Evolutionary conservation across 2,329 filamentous ascomycete genomes (phyloP), one percentile per base, ranked within the genome.

Genomic region (Clarireedia paspali): DNA sequence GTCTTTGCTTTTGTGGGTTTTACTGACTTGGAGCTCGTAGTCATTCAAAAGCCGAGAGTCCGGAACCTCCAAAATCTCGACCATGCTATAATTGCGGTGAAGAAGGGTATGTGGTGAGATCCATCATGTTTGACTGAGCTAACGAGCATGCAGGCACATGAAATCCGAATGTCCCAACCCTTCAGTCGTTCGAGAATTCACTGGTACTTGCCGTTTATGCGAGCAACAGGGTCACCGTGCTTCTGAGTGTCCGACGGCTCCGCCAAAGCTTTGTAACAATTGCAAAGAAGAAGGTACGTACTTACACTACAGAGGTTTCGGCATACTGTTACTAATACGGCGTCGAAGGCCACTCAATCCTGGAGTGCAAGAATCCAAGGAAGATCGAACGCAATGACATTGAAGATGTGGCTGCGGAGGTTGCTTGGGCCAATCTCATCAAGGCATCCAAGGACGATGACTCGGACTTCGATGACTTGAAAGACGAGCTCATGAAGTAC

Each of bases 81-180:
- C 30, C 55, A 42, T 65, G 62, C 46, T 64, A 54, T 64, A 88
- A 87, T 70, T 88, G 85, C 62, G 83, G 82, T 20, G 69, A 79
- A 42, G 79, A 83, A 52, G 84, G 83, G 76, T 58, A 70, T 73
- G 59, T 73, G 72, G 77, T 81, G 4, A 20, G n/a, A 24, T 47
- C 26, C 24, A 47, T 24, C 17, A 30, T 48, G 52, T 38, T 6
- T 2, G 14, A 20, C 38, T 52, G 34, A 55, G 57, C 59, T 64
- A 59, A 65, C 50, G 5, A 27, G 39, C 17, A 48, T 17, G 26
- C 14, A 79, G 83, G 14, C 84, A 87, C 73, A 81, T 74, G 70
- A 85, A 83, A 70, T 70, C 75, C 1, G 83, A 87, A 6, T 87
- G 84, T 64, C 63, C 80, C 17, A 82, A 85, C 55, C 76, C 78